Evolutionary conservation across 2,329 filamentous ascomycete species (phyloP).

Genomic region (Venturia oleaginea): DNA sequence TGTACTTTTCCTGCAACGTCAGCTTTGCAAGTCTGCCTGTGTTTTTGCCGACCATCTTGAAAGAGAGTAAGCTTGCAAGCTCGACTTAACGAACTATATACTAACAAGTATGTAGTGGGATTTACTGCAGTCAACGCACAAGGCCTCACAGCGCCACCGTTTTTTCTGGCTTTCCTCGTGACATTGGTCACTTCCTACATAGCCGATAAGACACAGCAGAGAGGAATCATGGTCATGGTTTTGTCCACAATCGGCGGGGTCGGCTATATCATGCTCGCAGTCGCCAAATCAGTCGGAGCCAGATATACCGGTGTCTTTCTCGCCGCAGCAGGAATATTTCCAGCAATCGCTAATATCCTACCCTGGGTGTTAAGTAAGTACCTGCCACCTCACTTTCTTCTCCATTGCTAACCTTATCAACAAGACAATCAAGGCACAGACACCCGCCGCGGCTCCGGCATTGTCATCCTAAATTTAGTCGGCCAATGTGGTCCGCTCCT

Average conservation of each 20-base stretch:
- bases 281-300: conserved; percentile 29
- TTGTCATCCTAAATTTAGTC: conserved; percentile 71
- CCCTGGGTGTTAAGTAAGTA: conserved; percentile 46
- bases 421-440: conserved; percentile 73
- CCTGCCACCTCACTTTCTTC: conserved; percentile 47
- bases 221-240: conserved; percentile 57
- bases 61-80: conserved; percentile 43
- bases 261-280: conserved; percentile 53
- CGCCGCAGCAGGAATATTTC: conserved; percentile 74
- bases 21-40: conserved; percentile 82
- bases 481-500: conserved; percentile 67
- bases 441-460: conserved; percentile 62
- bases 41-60: conserved; percentile 74
- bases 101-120: conserved; percentile 46
- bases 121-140: conserved; percentile 60
- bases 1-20: conserved; percentile 84
- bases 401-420: conserved; percentile 74
- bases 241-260: conserved; percentile 58
- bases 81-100: conserved; percentile 39
- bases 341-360: conserved; percentile 56
- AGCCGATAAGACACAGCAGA: conserved; percentile 57
- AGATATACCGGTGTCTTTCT: conserved; percentile 73
- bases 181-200: conserved; percentile 64
- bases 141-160: conserved; percentile 72
- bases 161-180: conserved; percentile 61